Base-by-base conservation (phyloP, 108 stramenopile species). In the Parmales sp. region DNA sequence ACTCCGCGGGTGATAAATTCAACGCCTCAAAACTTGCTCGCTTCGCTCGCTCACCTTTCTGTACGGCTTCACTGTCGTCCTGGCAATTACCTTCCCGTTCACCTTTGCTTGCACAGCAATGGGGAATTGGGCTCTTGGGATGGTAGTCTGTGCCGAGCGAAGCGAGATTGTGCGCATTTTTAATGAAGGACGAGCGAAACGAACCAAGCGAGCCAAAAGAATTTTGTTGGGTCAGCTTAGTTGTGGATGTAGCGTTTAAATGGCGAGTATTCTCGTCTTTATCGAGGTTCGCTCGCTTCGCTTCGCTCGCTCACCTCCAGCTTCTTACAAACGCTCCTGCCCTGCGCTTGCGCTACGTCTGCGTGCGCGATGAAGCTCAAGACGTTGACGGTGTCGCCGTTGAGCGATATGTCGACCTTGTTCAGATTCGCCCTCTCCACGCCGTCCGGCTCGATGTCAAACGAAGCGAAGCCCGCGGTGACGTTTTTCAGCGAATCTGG, bases 81-180 rank as follows among this genome's bases (percentile, higher is more conserved):
- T 83, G 0, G 92, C 92, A 43, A 88, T 75, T 25, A 93, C 82
- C 74, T 89, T 94, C 0, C 77, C 80, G 38, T 88, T 93, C 1
- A 91, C 91, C 69, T 90, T 90, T 9, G 95, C 98, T 73, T 99
- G 98, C 66, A 99, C 98, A 41, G 94, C 91, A 9, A 91, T 93
- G 28, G 93, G 89, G 69, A 99, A 99, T 74, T 97, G 97, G 22
- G 4, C 22, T 23, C 46, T 4, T 2, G 46, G 46, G 46, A 4
- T n/a, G 46, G 23, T 3, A 2, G 19, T 13, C 41, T 43, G 11
- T 43, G 41, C 41, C 11, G 13, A 8, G 41, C 8, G 41, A 8
- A 43, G 7, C 13, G 13, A 6, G 46, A 48, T n/a, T 48, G 19
- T 3, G 13, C 16, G 23, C 16, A 48, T 23, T 23, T 48, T 48